A percentile compares a stretch with the other conserved stretches of the same genome.
These are phyloP conservation scores for Trametes sanguinea DNA, from an alignment of 768 basidiomycete species.

Conservation along the genomic window DNA sequence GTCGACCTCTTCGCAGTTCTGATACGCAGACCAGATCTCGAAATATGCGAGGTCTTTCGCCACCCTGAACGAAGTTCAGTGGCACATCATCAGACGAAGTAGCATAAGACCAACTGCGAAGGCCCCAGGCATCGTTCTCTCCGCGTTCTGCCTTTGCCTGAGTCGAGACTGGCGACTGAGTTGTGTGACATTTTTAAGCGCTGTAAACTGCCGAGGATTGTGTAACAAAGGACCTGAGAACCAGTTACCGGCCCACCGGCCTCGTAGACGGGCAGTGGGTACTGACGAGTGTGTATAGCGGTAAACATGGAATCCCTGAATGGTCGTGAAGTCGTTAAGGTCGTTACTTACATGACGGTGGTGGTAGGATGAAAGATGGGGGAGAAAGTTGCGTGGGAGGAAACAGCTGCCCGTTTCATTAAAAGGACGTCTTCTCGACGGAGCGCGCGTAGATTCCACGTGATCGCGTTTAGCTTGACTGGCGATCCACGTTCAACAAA, in stretches of 20 bases:
- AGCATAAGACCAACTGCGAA: conserved; percentile 2
- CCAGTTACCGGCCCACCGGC: too few species aligned
- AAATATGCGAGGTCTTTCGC: conserved; percentile 31
- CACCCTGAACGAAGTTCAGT: conserved; percentile 9
- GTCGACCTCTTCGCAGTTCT: conserved; percentile 52
- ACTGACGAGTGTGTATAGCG: conserved; percentile 16
- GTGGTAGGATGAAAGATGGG: not conserved
- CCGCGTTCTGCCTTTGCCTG: not conserved
- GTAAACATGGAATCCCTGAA: conserved; percentile 1
- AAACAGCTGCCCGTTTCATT: not conserved
- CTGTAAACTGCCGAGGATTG: conserved; percentile 3
- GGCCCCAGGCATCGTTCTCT: not conserved
- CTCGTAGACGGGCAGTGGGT: too few species aligned
- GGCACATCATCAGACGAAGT: not conserved
- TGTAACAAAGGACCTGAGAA: not conserved
- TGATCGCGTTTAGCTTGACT: conserved; percentile 1
- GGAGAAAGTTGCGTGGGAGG: conserved; percentile 8
- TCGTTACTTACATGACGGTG: conserved; percentile 20
- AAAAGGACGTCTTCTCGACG: not conserved
- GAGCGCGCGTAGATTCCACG: conserved; percentile 1
- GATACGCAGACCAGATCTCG: conserved; percentile 53
- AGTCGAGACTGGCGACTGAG: not conserved
- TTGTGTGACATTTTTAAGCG: not conserved
- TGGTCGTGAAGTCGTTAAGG: conserved; percentile 6
- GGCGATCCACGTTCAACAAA: not conserved